Base-by-base conservation (phyloP, 805 yeast genomes). In the Candida endomychidarum region DNA sequence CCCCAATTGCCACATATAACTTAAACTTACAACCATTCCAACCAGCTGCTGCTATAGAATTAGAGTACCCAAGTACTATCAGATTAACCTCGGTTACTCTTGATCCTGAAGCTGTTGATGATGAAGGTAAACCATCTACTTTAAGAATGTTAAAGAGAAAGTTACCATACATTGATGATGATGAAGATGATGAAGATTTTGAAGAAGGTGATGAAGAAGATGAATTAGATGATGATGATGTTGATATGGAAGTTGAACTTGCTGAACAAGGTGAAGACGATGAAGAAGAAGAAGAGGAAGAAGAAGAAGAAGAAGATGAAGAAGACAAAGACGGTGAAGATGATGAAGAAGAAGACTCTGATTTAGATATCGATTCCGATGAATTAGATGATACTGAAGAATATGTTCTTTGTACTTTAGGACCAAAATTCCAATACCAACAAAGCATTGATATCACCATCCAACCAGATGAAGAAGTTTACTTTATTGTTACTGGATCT, bases 41-140 rank as follows among this genome's bases (percentile, higher is more conserved):
- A 53, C 96, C 96, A 52, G 81, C 81, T 30, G 89, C 89, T 37
- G 96, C 96, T 45, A 80, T 86, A 58, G 86, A 83, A 49, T 83
- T 80, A 45, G 95, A 85, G 45, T 81, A 81, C 63, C 96, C 97
- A 37, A 85, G 86, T 51, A 83, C 97, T 47, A 80, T 91, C 52
- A 86, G 95, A 67, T 64, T 91, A 56, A 90, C 98, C 39, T 77
- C 91, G 78, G 99, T 96, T 48, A 95, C 99, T 45, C 75, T 93
- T 56, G 96, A 91, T 68, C 96, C 96, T 48, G 86, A 81, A 57
- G 75, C 95, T 21, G 80, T 78, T 53, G 96, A 88, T 55, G 89
- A 82, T 49, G 79, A 80, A 55, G 80, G 75, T 50, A 82, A 77
- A 53, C 97, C 98, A 51, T 81, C 96, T 22, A 88, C 96, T 54